These are phyloP conservation scores for Sphenostylis stenocarpa DNA, from an alignment of 306 rosid genomes.

Conservation along the genomic window DNA sequence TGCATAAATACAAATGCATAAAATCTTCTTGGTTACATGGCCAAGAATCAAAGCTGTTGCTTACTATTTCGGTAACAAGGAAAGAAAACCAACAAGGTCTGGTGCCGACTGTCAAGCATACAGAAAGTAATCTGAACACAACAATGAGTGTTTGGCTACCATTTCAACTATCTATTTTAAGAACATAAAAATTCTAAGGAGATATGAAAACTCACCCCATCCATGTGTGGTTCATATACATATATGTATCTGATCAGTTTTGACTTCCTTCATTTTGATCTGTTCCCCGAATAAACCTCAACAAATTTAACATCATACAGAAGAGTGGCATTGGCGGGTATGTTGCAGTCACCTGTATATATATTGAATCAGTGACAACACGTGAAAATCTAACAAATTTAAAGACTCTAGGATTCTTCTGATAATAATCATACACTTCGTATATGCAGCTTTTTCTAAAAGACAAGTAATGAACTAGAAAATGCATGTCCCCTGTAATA, in stretches of 20 bases:
- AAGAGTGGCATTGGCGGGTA: constrained; percentile 91
- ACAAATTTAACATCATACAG: constrained; percentile 76
- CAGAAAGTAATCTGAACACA: constrained; percentile 12
- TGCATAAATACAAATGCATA: constrained; percentile 7
- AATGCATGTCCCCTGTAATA: constrained; percentile 13
- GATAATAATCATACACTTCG: neutral
- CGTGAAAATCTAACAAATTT: constrained; percentile 35
- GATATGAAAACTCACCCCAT: constrained; percentile 45
- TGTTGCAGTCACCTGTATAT: constrained; percentile 83
- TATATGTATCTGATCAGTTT: constrained; percentile 25
- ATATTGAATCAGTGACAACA: constrained; percentile 15
- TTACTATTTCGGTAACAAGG: constrained; percentile 12
- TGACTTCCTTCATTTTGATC: constrained; percentile 45
- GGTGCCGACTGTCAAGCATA: neutral
- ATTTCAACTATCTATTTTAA: constrained; percentile 30
- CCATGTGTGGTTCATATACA: constrained; percentile 26
- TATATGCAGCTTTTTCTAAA: neutral
- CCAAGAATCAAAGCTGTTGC: neutral
- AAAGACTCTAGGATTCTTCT: neutral
- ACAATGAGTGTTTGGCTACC: constrained; percentile 25
- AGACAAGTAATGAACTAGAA: constrained; percentile 11
- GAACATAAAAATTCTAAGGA: constrained; percentile 18
- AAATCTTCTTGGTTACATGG: constrained; percentile 6
- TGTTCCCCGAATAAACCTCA: constrained; percentile 79
- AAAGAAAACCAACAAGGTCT: constrained; percentile 25